phyloP scores from a whole-genome alignment of 2,329 filamentous ascomycete species.

The Phialophora chinensis region DNA sequence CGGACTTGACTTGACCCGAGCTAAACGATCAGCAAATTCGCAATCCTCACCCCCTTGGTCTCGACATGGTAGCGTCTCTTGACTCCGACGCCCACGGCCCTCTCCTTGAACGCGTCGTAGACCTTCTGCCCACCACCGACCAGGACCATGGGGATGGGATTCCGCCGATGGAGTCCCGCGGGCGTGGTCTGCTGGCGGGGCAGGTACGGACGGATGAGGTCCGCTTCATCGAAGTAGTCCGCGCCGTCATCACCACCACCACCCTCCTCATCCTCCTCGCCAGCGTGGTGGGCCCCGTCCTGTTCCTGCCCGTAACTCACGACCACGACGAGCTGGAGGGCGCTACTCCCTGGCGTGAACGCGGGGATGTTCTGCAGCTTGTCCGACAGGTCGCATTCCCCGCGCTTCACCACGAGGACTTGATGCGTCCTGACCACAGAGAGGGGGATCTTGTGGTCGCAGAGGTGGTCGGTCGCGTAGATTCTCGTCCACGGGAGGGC shows the following conservation, averaged over 20 bases:
- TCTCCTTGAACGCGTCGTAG: conserved; percentile 65
- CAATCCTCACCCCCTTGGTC: conserved; percentile 78
- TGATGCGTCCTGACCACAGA: conserved; percentile 66
- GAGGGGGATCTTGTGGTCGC: conserved; percentile 59
- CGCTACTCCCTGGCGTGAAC: conserved; percentile 65
- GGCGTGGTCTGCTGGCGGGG: conserved; percentile 75
- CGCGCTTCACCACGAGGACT: conserved; percentile 80
- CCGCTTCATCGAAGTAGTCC: conserved; percentile 45
- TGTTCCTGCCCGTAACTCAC: conserved; percentile 65
- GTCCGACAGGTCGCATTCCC: conserved; percentile 80
- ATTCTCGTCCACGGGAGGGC: conserved; percentile 72
- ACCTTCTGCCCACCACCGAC: conserved; percentile 72
- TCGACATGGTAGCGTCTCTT: conserved; percentile 79
- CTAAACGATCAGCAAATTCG: conserved; percentile 74
- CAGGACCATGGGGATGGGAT: conserved; percentile 83
- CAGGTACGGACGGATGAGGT: conserved; percentile 70
- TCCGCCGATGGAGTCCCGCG: conserved; percentile 69
- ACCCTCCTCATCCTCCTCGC: conserved; percentile 41
- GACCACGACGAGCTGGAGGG: conserved; percentile 81
- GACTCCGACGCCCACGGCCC: conserved; percentile 72
- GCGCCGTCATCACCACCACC: not conserved
- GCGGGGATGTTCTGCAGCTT: conserved; percentile 87
- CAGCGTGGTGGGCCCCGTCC: conserved; percentile 40
- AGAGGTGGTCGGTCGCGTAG: conserved; percentile 74
- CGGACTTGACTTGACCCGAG: not conserved